Base-by-base conservation (phyloP, 1,284 basidiomycete species). In the Exobasidium cylindrosporum region DNA sequence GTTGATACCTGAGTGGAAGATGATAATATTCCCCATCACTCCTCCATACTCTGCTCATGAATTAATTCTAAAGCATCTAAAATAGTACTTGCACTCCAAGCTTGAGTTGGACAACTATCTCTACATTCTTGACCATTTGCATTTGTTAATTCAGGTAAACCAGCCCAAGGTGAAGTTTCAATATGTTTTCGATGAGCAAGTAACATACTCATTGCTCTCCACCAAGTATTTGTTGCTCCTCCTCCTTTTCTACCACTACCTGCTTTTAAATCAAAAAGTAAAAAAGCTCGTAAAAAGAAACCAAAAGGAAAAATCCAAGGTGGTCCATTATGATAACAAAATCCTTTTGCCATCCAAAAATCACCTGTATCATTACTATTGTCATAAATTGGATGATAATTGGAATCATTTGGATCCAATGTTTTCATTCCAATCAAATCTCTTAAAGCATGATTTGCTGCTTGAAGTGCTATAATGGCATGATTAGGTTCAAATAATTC, bases 251-350 rank as follows among this genome's bases (percentile, higher is more conserved):
- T 13, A 50, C 47, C 47, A n/a, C 57, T 61, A 46, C 65, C 68
- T 1, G 60, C 65, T 49, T 67, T 62, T 21, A 45, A 47, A 21
- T 95, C 67, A 61, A 76, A 76, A 54, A 71, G 63, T 46, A 68
- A 60, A 14, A 92, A 95, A 0, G 95, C 93, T 56, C 91, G 88
- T 68, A 98, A 82, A 85, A 96, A 97, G 83, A 92, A 97, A 10
- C 95, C 95, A 55, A 91, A 83, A 10, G 92, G 91, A 90, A 91
- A 94, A 13, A 88, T 89, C 92, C 92, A 96, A 80, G 94, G 91
- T 3, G 89, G 89, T 30, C 89, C 64, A 32, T 63, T 52, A 55
- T 75, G 74, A 64, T 76, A 76, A 44, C 72, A 72, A 63, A 66
- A 70, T 28, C 74, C 74, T 32, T 66, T 45, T 4, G 65, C 66